phyloP scores from a whole-genome alignment of 768 basidiomycete species.

The Kwoniella newhampshirensis region DNA sequence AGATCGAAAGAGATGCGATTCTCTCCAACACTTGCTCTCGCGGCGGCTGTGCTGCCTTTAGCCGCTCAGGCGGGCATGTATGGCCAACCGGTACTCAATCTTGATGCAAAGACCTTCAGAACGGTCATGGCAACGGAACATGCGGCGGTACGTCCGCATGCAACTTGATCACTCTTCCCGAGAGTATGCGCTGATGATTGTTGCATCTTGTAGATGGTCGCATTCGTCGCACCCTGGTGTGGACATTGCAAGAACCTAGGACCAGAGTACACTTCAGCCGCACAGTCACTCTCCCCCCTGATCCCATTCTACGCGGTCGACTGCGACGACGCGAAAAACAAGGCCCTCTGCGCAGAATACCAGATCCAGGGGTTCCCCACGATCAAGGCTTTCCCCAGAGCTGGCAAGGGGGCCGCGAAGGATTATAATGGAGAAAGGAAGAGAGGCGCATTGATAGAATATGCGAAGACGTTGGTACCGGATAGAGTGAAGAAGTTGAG shows the following conservation, averaged over 20 bases:
- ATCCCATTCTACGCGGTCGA: conserved; percentile 90
- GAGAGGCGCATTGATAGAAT: conserved; percentile 71
- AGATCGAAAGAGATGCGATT: conserved; percentile 4
- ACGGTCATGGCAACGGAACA: conserved; percentile 44
- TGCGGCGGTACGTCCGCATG: conserved; percentile 34
- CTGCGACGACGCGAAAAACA: conserved; percentile 80
- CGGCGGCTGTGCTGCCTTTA: conserved; percentile 7
- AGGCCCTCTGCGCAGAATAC: conserved; percentile 75
- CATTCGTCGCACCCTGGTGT: conserved; percentile 88
- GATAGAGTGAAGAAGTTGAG: conserved; percentile 64
- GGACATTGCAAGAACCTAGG: conserved; percentile 82
- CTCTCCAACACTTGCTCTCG: conserved; percentile 2
- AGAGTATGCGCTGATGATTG: too few relatives aligned
- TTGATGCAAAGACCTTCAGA: conserved; percentile 46
- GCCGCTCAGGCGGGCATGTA: conserved; percentile 40
- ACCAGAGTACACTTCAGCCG: conserved; percentile 82
- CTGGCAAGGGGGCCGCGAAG: conserved; percentile 63
- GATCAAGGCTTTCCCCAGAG: conserved; percentile 84
- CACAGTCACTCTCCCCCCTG: conserved; percentile 72
- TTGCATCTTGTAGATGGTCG: conserved; percentile 60
- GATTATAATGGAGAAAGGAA: conserved; percentile 72
- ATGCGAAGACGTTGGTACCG: conserved; percentile 71
- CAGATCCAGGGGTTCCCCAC: conserved; percentile 89
- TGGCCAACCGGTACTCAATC: conserved; percentile 42
- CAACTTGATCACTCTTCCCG: too few relatives aligned